These are phyloP conservation scores for Neurospora sp. DNA, from an alignment of 495 filamentous ascomycete species.

Conservation along the genomic window DNA sequence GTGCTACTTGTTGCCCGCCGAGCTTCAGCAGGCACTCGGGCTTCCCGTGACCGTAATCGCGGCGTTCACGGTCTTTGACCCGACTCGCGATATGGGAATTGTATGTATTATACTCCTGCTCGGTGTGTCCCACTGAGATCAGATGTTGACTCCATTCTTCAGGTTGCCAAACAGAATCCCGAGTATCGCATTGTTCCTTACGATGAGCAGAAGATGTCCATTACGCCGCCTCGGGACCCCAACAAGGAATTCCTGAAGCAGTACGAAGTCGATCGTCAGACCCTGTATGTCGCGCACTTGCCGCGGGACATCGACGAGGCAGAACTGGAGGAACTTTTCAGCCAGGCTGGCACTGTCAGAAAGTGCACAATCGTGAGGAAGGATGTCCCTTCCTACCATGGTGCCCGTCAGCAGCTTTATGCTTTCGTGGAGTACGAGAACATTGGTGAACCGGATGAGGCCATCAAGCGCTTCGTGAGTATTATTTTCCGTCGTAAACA, in stretches of 20 bases:
- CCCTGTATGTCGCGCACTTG: conserved; percentile 43
- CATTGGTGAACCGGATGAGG: conserved; percentile 25
- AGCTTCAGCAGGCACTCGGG: conserved; percentile 17
- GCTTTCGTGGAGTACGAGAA: conserved; percentile 44
- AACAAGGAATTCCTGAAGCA: conserved; percentile 25
- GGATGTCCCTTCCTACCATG: conserved; percentile 1
- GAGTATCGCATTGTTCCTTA: conserved; percentile 23
- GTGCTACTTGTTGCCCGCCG: conserved; percentile 18
- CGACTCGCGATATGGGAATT: conserved; percentile 25
- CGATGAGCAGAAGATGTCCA: conserved; percentile 21
- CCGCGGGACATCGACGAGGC: conserved; percentile 28
- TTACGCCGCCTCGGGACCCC: conserved; percentile 9
- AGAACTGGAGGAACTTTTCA: conserved; percentile 28
- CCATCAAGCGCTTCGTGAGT: conserved; percentile 23
- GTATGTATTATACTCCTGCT: conserved; percentile 20
- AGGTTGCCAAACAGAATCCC: conserved; percentile 21
- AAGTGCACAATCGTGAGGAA: conserved; percentile 31
- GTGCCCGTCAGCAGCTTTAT: conserved; percentile 28
- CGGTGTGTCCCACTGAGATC: conserved; percentile 3
- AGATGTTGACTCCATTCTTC: conserved; percentile 3
- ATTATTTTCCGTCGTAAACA: background rate
- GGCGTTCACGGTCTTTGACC: conserved; percentile 38
- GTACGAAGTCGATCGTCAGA: conserved; percentile 39
- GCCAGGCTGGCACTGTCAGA: conserved; percentile 29
- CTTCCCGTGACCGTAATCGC: conserved; percentile 40